These are phyloP conservation scores for Curvularia verruculosa DNA, from an alignment of 2,329 filamentous ascomycete species.

Conservation along the genomic window DNA sequence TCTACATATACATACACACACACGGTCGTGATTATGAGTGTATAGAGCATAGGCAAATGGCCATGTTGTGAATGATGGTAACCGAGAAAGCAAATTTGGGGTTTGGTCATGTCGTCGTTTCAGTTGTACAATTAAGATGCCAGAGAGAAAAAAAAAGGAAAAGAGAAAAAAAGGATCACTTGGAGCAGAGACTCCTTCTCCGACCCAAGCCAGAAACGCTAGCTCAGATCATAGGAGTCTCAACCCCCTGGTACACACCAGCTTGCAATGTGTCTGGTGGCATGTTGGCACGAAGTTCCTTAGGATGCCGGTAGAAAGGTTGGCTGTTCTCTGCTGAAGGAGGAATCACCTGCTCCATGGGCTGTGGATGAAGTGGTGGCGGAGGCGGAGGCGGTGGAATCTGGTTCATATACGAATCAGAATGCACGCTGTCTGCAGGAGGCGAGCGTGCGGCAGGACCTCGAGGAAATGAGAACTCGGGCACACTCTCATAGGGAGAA, in stretches of 20 bases:
- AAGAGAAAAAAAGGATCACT: not conserved
- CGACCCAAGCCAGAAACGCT: not conserved
- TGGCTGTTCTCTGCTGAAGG: conserved; percentile 38
- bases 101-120: conserved; percentile 37
- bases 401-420: conserved; percentile 38
- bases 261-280: conserved; percentile 54
- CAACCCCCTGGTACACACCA: conserved; percentile 48
- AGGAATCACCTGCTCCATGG: conserved; percentile 51
- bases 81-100: conserved; percentile 24
- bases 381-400: conserved; percentile 48
- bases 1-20: too few species aligned
- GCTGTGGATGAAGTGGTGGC: conserved; percentile 41
- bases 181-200: too few species aligned
- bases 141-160: not conserved
- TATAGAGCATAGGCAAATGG: not conserved
- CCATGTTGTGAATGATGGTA: conserved; percentile 23
- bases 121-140: conserved; percentile 18
- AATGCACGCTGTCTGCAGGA: conserved; percentile 30
- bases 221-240: conserved; percentile 46
- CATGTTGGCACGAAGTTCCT: conserved; percentile 58
- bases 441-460: conserved; percentile 36
- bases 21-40: not conserved
- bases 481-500: conserved; percentile 54
- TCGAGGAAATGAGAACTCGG: conserved; percentile 41
- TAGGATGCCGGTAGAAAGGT: conserved; percentile 50